Percentiles rank a stretch among this genome's conserved stretches.
phyloP scores from a whole-genome alignment of 768 basidiomycete genomes.

The Suillus plorans region DNA sequence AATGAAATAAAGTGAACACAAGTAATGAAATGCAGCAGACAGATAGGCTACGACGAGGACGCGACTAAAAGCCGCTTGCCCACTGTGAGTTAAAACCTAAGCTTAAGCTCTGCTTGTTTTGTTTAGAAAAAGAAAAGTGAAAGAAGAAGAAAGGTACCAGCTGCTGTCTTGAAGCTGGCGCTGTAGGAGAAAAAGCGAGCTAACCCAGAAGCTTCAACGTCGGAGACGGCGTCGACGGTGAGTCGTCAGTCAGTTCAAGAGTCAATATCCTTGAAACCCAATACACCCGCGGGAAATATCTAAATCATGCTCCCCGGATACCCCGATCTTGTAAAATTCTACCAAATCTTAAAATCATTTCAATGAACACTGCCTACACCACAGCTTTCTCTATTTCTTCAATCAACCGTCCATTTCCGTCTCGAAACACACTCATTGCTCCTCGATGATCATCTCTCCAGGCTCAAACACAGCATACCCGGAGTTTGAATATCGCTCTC shows the following conservation, averaged over 20 bases:
- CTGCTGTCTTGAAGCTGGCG: constrained; percentile 23
- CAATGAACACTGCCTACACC: background rate
- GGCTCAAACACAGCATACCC: constrained; percentile 12
- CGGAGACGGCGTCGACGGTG: constrained; percentile 6
- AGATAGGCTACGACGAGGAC: constrained; percentile 33
- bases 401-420: background rate
- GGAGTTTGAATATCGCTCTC: constrained; percentile 30
- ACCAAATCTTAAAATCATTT: background rate
- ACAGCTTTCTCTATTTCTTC: background rate
- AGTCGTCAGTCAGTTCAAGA: constrained; percentile 25
- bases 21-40: constrained; percentile 34
- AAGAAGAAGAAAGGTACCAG: constrained; percentile 15
- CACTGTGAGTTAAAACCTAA: constrained; percentile 12
- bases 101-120: constrained; percentile 15
- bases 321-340: background rate
- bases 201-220: constrained; percentile 1
- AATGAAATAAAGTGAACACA: constrained; percentile 29
- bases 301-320: constrained; percentile 1
- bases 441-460: constrained; percentile 4
- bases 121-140: constrained; percentile 15
- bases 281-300: constrained; percentile 31
- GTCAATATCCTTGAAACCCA: constrained; percentile 31
- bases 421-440: background rate
- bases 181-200: constrained; percentile 23
- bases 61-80: constrained; percentile 28